These are phyloP conservation scores for Chlamydomonas asymmetrica DNA, from an alignment of 139 green algal genomes.

Conservation along the genomic window DNA sequence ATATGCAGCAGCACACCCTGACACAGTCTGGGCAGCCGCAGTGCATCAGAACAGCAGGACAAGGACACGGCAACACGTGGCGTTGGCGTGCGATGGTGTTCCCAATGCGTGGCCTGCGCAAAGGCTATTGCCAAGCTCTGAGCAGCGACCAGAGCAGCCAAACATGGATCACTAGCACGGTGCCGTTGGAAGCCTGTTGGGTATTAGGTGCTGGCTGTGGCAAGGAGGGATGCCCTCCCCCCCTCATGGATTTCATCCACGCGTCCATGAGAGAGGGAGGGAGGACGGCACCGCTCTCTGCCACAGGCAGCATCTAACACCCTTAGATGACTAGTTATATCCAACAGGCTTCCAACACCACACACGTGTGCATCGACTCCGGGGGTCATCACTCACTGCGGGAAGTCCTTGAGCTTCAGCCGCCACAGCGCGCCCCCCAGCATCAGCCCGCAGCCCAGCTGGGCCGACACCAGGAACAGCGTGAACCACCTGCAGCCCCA, in stretches of 20 bases:
- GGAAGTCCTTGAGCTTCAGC: slow-evolving; percentile 22
- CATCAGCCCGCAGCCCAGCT: slow-evolving; percentile 17
- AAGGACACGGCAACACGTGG: not conserved
- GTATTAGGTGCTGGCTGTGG: not conserved
- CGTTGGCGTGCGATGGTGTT: not conserved
- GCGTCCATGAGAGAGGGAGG: not conserved
- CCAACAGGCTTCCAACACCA: not conserved
- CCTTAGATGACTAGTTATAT: not conserved
- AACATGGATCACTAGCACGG: no score
- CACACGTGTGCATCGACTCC: not conserved
- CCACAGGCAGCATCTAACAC: no score
- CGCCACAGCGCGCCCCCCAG: slow-evolving; percentile 30
- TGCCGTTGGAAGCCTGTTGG: no score
- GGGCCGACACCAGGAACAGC: slow-evolving; percentile 22
- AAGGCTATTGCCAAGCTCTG: no score
- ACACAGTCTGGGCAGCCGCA: no score
- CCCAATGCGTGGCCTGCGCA: no score
- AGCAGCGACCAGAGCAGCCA: no score
- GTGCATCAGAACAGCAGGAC: no score
- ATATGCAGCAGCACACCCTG: no score
- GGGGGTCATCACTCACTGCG: not conserved
- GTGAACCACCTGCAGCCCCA: no score
- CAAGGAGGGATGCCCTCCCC: no score
- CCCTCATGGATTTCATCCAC: no score
- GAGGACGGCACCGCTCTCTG: not conserved